These are phyloP conservation scores for Vitis rotundifolia DNA, from an alignment of 164 flowering plant genomes.

Conservation along the genomic window DNA sequence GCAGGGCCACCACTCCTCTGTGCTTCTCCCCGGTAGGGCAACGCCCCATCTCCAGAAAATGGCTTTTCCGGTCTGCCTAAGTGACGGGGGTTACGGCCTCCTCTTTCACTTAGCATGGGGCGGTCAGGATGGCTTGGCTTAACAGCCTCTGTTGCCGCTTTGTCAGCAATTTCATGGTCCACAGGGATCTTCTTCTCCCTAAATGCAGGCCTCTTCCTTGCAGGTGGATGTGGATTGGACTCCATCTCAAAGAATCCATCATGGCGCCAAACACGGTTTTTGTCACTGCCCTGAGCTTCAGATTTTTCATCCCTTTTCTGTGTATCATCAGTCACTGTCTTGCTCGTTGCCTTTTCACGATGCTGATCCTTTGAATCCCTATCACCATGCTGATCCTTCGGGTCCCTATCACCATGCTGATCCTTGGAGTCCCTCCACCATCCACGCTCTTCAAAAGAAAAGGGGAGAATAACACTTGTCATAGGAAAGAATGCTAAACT, in stretches of 20 bases:
- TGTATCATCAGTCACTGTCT: constrained; percentile 20
- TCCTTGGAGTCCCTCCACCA: constrained; percentile 51
- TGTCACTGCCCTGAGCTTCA: constrained; percentile 31
- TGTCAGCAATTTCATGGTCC: constrained; percentile 37
- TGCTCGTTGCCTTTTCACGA: constrained; percentile 27
- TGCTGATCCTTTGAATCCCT: constrained; percentile 45
- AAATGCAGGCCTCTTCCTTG: constrained; percentile 81
- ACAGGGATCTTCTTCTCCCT: constrained; percentile 66
- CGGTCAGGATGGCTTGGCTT: constrained; percentile 24
- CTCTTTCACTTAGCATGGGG: constrained; percentile 33
- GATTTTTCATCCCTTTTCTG: constrained; percentile 45
- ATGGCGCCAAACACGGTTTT: constrained; percentile 55
- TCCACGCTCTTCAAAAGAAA: constrained; percentile 48
- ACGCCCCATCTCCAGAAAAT: constrained; percentile 28
- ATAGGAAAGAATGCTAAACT: neutral
- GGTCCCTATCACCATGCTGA: constrained; percentile 21
- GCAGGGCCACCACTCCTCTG: constrained; percentile 30
- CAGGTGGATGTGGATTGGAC: constrained; percentile 44
- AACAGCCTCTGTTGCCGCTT: constrained; percentile 31
- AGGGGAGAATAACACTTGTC: constrained; percentile 1
- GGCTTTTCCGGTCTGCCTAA: constrained; percentile 43
- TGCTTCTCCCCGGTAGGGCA: constrained; percentile 30
- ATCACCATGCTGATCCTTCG: constrained; percentile 25
- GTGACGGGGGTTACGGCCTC: constrained; percentile 33
- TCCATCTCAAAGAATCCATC: constrained; percentile 66